Percentiles rank a stretch among this genome's conserved stretches.
Evolutionary conservation across 163 green algal genomes (phyloP).

Genomic region (Chlamydomonas reinhardtii): DNA sequence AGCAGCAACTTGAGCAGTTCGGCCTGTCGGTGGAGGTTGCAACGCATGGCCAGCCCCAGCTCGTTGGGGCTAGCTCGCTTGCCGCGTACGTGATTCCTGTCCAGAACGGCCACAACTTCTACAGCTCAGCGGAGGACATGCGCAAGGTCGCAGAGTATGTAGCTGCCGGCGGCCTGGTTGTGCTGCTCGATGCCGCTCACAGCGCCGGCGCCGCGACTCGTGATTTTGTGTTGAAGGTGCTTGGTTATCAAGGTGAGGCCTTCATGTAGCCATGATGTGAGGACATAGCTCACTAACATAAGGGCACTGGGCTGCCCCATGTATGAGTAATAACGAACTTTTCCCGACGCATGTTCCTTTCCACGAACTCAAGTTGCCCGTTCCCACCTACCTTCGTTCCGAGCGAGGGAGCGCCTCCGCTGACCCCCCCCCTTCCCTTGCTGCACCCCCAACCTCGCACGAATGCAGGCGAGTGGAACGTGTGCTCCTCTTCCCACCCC

Average conservation of each 20-base stretch:
- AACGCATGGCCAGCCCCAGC: background rate
- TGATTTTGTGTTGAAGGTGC: background rate
- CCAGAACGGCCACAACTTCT: slow-evolving; percentile 17
- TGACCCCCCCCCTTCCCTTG: background rate
- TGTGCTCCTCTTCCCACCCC: background rate
- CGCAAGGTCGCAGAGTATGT: background rate
- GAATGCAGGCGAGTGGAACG: background rate
- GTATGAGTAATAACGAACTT: too few species aligned
- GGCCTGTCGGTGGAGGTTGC: background rate
- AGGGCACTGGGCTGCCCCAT: too few species aligned
- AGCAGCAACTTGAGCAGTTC: background rate
- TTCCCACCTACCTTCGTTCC: too few species aligned
- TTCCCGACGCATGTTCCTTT: too few species aligned
- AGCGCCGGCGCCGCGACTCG: background rate
- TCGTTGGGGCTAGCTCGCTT: background rate
- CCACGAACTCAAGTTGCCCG: too few species aligned
- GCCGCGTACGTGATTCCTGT: slow-evolving; percentile 23
- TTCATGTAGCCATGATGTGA: background rate
- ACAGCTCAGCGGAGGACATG: slow-evolving; percentile 20
- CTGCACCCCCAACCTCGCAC: background rate
- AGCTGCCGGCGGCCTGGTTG: background rate
- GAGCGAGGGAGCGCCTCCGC: too few species aligned
- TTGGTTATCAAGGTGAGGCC: slow-evolving; percentile 5
- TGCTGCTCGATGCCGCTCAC: background rate
- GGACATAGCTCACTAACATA: too few species aligned